These are phyloP conservation scores for Mycoemilia scoparia DNA, from an alignment of 192 early-diverging fungal genomes.

Conservation along the genomic window DNA sequence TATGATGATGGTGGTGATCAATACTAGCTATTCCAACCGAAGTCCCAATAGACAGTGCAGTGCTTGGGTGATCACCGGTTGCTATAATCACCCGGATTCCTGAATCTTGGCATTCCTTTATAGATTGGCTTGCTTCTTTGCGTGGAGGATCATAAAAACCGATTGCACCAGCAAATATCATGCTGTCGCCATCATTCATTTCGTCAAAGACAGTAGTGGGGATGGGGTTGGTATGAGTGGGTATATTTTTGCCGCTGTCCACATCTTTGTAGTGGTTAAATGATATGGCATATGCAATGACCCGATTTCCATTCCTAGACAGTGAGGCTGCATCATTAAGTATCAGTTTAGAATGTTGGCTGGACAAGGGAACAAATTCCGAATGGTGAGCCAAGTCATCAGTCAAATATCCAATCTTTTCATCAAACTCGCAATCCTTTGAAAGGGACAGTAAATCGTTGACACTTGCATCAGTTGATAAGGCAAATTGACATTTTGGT, in stretches of 20 bases:
- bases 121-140: conserved; percentile 13
- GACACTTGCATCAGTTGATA: no score
- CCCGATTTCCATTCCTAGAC: conserved; percentile 5
- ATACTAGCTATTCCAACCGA: conserved; percentile 15
- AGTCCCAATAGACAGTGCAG: conserved; percentile 14
- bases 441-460: no score
- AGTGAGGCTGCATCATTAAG: neutral
- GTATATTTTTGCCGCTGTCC: conserved; percentile 1
- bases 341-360: no score
- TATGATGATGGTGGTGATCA: no score
- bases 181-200: conserved; percentile 4
- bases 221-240: no score
- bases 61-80: conserved; percentile 24
- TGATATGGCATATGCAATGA: conserved; percentile 20
- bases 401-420: no score
- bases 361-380: no score
- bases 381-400: no score
- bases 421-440: no score
- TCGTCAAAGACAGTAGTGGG: no score
- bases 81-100: conserved; percentile 25
- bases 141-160: conserved; percentile 25
- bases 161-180: conserved; percentile 25
- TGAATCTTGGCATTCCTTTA: conserved; percentile 18
- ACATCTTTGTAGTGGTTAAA: conserved; percentile 3
- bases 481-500: no score